Evolutionary conservation across 345 rosid species (phyloP), one percentile per base, ranked within the genome.

Genomic region (Hibiscus mutabilis): DNA sequence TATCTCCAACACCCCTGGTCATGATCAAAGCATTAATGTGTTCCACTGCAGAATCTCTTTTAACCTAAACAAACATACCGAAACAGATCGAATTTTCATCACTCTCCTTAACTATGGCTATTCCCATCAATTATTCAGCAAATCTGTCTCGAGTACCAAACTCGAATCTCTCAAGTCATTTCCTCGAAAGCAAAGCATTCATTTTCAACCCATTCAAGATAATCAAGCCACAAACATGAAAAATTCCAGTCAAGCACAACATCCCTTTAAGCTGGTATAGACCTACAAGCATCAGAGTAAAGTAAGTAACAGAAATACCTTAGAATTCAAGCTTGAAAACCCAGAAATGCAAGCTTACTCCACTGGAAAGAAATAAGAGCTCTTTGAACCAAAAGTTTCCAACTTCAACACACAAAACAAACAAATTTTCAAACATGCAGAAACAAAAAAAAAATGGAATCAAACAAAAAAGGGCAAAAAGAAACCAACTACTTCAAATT

Each of bases 1-100:
- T 83, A 75, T 82, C 82, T 22, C 91, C 78, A 69, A 90, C 87
- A 60, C 88, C 86, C 80, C 82, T 88, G 83, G 93, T 82, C 98
- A 96, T 95, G 82, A 80, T 90, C 88, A 86, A 77, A 67, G 76
- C 76, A 84, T 40, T 55, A 64, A 75, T 42, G 40, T 61, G 70
- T 72, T 79, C 73, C 52, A 74, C 44, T 31, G 40, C 61, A 47
- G 63, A 76, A 71, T 76, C 68, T 60, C 76, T 37, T 35, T 66
- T 19, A 42, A 70, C 65, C 72, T 62, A 76, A 73, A 68, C 63
- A 73, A 84, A 80, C 83, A 73, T 72, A 84, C 71, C 76, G 57
- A 75, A 62, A 14, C 31, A 72, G 61, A 75, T 80, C 47, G 80
- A 88, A 88, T 27, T 84, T 70, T 81, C 78, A 73, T 29, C 25